Evolutionary conservation across 1,284 basidiomycete species (phyloP), one percentile per base, ranked within the genome.

Genomic region (Meira miltonrushii): DNA sequence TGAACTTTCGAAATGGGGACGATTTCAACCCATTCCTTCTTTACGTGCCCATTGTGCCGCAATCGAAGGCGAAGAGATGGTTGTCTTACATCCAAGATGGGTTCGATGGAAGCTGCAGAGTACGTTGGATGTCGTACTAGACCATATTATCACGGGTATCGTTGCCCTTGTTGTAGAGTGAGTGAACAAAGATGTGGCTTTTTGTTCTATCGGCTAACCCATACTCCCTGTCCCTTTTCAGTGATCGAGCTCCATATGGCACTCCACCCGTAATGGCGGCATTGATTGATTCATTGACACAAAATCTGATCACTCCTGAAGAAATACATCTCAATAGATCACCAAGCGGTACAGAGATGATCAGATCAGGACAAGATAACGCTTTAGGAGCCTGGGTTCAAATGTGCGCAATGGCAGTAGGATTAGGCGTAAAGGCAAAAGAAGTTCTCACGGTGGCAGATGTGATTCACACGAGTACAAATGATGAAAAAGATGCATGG

Each of bases 101-200:
- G 48, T 19, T 3, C 19, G 15, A 19, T 28, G 33, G 23, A 38
- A 55, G 57, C 39, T 43, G 17, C 56, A 49, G 9, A 25, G 13
- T 2, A 44, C 46, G 46, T n/a, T 58, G 43, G 23, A 61, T 47
- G n/a, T 52, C n/a, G 23, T 61, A 23, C 23, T 61, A 33, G 59
- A 61, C 9, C 59, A 61, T 38, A 37, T 61, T 19, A 38, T 58
- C 37, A 58, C 59, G 11, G 59, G 59, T 19, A 59, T 61, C 17
- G 15, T 58, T 2, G 59, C 55, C 8, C 25, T 61, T 8, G 55
- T 61, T 3, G 41, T 25, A 21, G 59, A 61, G 52, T 54, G 15
- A 54, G 52, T 54, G 7, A 10, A 33, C 4, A 33, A 33, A 33
- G 28, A 33, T 4, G 28, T 33, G 28, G 3, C 28, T 4, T 33